Percentiles rank a stretch among this genome's conserved stretches.
These are phyloP conservation scores for Cyclaneusma minus DNA, from an alignment of 2,329 filamentous ascomycete genomes.

Conservation along the genomic window DNA sequence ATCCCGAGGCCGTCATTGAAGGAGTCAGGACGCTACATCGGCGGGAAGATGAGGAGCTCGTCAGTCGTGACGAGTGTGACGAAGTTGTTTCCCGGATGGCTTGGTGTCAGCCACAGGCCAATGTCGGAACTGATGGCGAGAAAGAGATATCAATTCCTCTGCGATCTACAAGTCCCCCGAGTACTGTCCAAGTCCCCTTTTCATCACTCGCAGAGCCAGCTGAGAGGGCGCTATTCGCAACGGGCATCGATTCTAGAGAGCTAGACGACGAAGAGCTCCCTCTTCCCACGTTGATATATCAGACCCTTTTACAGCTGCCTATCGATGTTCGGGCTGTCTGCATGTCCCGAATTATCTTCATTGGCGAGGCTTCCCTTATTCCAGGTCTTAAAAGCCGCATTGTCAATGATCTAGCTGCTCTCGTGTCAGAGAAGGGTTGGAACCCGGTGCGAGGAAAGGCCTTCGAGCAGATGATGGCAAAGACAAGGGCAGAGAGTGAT, in stretches of 20 bases:
- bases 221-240: constrained; percentile 61
- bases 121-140: constrained; percentile 10
- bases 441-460: constrained; percentile 58
- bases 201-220: constrained; percentile 56
- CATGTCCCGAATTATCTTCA: constrained; percentile 79
- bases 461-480: constrained; percentile 33
- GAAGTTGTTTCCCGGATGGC: constrained; percentile 60
- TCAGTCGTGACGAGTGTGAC: constrained; percentile 68
- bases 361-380: constrained; percentile 64
- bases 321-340: constrained; percentile 72
- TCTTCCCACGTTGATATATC: constrained; percentile 62
- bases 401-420: constrained; percentile 53
- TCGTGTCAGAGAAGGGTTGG: constrained; percentile 62
- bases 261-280: constrained; percentile 82
- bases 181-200: constrained; percentile 50
- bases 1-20: constrained; percentile 4
- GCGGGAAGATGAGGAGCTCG: constrained; percentile 19
- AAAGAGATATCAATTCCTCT: constrained; percentile 25
- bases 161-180: constrained; percentile 27
- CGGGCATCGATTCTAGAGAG: constrained; percentile 30
- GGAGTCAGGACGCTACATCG: constrained; percentile 5
- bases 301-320: constrained; percentile 57
- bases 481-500: constrained; percentile 26
- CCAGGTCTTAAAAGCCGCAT: constrained; percentile 67
- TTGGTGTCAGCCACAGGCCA: constrained; percentile 45